Evolutionary conservation across 2,329 filamentous ascomycete genomes (phyloP).

Genomic region (Cadophora sp.): DNA sequence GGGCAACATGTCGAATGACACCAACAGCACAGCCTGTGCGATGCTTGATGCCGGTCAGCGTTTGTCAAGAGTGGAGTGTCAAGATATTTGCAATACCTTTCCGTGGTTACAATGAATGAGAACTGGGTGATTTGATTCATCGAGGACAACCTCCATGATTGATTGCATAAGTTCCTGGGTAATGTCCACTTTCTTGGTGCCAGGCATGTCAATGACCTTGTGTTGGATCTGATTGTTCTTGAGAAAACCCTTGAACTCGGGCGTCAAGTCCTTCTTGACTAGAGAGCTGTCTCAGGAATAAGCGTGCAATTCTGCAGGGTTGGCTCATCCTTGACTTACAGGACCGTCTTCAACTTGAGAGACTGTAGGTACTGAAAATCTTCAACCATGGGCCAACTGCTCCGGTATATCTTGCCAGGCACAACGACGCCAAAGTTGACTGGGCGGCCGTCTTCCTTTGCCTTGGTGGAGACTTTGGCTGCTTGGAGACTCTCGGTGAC

Average conservation of each 20-base stretch:
- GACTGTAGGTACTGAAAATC: conserved; percentile 74
- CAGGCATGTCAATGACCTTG: conserved; percentile 76
- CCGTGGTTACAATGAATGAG: conserved; percentile 94
- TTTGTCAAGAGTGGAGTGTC: neutral
- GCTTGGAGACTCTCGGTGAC: conserved; percentile 17
- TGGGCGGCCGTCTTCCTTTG: conserved; percentile 49
- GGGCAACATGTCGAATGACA: conserved; percentile 74
- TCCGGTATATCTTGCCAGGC: conserved; percentile 75
- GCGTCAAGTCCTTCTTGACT: conserved; percentile 65
- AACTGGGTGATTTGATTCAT: conserved; percentile 77
- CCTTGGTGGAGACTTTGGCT: conserved; percentile 29
- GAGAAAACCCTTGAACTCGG: conserved; percentile 67
- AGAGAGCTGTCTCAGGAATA: conserved; percentile 56
- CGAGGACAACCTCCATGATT: conserved; percentile 74
- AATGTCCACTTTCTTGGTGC: conserved; percentile 85
- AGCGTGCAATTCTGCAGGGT: conserved; percentile 15
- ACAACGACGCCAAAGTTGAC: conserved; percentile 80
- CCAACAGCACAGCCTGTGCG: conserved; percentile 90
- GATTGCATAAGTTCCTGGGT: conserved; percentile 70
- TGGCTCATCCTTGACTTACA: conserved; percentile 58
- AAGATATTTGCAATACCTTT: conserved; percentile 57
- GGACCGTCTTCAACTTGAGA: conserved; percentile 77
- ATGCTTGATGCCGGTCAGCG: conserved; percentile 58
- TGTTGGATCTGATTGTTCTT: conserved; percentile 72
- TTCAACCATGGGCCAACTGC: conserved; percentile 75